Evolutionary conservation across 129 eudicot genomes (phyloP).

Genomic region (Flaveria linearis): DNA sequence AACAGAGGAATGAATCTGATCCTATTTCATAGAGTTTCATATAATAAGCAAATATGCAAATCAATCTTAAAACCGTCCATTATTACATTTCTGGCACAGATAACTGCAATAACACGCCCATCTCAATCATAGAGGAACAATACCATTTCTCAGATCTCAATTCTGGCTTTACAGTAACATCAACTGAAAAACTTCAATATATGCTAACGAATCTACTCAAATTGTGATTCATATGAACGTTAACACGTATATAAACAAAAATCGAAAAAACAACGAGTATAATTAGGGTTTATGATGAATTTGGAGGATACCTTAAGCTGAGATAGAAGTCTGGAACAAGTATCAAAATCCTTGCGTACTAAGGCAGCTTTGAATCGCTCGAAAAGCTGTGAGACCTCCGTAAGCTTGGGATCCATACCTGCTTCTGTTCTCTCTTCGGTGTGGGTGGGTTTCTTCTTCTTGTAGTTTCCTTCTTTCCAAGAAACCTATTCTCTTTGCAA

Average conservation of each 20-base stretch:
- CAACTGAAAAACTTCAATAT: background rate
- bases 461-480: slow-evolving; percentile 35
- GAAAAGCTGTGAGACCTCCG: slow-evolving; percentile 64
- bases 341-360: slow-evolving; percentile 69
- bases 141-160: slow-evolving; percentile 26
- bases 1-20: background rate
- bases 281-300: slow-evolving; percentile 25
- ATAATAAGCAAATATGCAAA: background rate
- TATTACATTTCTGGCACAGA: background rate
- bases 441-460: slow-evolving; percentile 10
- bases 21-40: background rate
- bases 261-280: background rate
- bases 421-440: background rate
- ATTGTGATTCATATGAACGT: background rate
- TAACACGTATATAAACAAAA: background rate
- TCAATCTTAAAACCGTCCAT: background rate
- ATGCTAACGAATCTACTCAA: slow-evolving; percentile 3
- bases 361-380: slow-evolving; percentile 86
- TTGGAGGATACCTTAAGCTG: slow-evolving; percentile 68
- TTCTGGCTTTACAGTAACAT: slow-evolving; percentile 7
- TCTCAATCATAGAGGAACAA: background rate
- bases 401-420: slow-evolving; percentile 78
- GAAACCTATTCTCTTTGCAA: slow-evolving; percentile 24
- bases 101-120: background rate
- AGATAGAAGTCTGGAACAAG: slow-evolving; percentile 60